Evolutionary conservation across 306 rosid species (phyloP), one percentile per base, ranked within the genome.

Genomic region (Pterocarpus santalinus): DNA sequence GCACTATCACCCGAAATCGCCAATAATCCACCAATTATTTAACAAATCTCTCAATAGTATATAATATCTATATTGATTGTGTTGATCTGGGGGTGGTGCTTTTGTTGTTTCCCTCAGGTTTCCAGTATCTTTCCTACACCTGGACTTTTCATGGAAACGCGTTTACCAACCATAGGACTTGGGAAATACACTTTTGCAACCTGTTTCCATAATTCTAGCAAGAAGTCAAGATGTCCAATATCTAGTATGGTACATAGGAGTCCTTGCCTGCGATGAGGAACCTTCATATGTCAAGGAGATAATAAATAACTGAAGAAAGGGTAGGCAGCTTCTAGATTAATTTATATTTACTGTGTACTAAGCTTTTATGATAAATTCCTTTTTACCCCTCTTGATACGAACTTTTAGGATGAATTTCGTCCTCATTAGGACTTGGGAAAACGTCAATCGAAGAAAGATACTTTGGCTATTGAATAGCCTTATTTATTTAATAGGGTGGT

Each of bases 191-290:
- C 89, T 76, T 80, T 83, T 65, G 44, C 33, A 9, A 80, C 35
- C 5, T 83, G 87, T 86, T 86, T 86, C 85, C 80, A 80, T 80
- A 17, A 76, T 83, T 83, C 89, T 83, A 60, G 85, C 87, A 86
- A 86, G 69, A 76, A 80, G 83, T 80, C 89, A 83, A 76, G 52
- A 65, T 76, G 83, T 83, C 77, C 72, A 10, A 8, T 47, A 44
- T 75, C 67, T 57, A 56, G 5, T 64, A 57, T 78, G 32, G 67
- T 85, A 65, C 82, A 72, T 28, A 5, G 6, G 5, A 65, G 47
- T 81, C 77, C 79, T 67, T 82, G 41, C 82, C 56, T 78, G 55
- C 41, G 5, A 47, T 70, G 57, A 64, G n/a, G 77, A 86, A 82
- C 80, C 82, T 82, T 86, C 86, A 64, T 51, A 14, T 47, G 10